Evolutionary conservation across 1,139 yeast species (phyloP).

Genomic region (Hansenula sp.): DNA sequence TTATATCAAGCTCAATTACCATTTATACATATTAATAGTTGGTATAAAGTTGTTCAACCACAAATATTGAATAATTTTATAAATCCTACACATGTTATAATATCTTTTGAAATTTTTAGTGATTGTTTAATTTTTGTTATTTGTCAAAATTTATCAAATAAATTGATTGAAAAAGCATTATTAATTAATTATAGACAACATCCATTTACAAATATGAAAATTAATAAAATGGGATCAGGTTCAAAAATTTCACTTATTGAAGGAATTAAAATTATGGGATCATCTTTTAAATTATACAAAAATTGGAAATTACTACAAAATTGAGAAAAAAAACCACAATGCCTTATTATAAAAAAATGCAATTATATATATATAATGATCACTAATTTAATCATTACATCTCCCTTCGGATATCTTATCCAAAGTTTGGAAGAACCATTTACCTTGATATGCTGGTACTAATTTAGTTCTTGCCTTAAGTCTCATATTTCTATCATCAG

Average conservation of each 20-base stretch:
- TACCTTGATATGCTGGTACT: slow-evolving; percentile 52
- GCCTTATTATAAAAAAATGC: background rate
- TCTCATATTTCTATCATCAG: slow-evolving; percentile 73
- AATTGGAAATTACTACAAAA: slow-evolving; percentile 13
- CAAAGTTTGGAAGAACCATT: slow-evolving; percentile 55
- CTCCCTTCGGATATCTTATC: slow-evolving; percentile 31
- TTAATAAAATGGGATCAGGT: slow-evolving; percentile 11
- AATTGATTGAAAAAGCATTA: slow-evolving; percentile 5
- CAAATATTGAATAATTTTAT: slow-evolving; percentile 3
- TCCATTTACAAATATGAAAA: background rate
- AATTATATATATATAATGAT: background rate
- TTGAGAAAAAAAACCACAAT: background rate
- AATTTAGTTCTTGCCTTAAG: slow-evolving; percentile 59
- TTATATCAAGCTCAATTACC: slow-evolving; percentile 13
- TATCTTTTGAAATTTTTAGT: slow-evolving; percentile 1
- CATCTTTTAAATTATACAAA: slow-evolving; percentile 10
- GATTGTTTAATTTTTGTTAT: slow-evolving; percentile 5
- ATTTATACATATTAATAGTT: slow-evolving; percentile 12
- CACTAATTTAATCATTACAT: slow-evolving; percentile 9
- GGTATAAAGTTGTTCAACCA: slow-evolving; percentile 15
- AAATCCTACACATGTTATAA: background rate
- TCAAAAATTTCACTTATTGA: slow-evolving; percentile 12
- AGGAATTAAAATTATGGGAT: slow-evolving; percentile 5
- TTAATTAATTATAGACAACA: slow-evolving; percentile 16
- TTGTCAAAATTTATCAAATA: background rate